Evolutionary conservation across 1,284 basidiomycete genomes (phyloP), one percentile per base, ranked within the genome.

Genomic region (Chiua sp.): DNA sequence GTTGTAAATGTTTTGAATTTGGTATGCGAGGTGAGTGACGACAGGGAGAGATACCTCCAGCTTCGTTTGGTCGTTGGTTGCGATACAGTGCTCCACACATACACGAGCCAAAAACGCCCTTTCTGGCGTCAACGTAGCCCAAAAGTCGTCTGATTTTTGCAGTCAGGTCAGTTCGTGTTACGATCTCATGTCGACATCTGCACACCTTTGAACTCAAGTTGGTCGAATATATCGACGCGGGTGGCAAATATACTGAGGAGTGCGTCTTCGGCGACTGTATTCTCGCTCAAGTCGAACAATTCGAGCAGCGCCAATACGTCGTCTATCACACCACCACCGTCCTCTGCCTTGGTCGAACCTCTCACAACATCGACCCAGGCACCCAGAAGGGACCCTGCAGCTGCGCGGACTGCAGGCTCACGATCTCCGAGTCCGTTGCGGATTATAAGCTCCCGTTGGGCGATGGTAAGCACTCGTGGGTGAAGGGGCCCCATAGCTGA

Each of bases 21-120:
- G 82, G 79, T 93, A 97, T 0, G 95, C 96, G 53, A 98, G 87
- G 0, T 90, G 87, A 0, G 94, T 98, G 23, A 98, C 92, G 44
- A 96, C 92, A 0, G 97, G 97, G 13, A 98, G 80, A 13, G 87
- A 84, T 4, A 83, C 77, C 68, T 98, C 95, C 2, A 97, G 78
- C 22, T 87, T 83, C 2, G 80, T 77, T 52, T 92, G 88, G 54
- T 91, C 85, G 66, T 90, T 86, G 51, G 74, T 82, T 6, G 80
- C 75, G 37, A 88, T 75, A 64, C 92, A 95, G 72, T 95, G 87
- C 51, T 95, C 90, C 35, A 94, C 86, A 69, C 94, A 97, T 7
- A 93, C 87, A 22, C 95, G 90, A 0, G 89, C 91, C 2, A 98
- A 82, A 67, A 98, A 90, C 0, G 92, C 89, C 53, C 87, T 91